Evolutionary conservation across 352 stramenopile species (phyloP).

Genomic region (Phytophthora podocarpi): DNA sequence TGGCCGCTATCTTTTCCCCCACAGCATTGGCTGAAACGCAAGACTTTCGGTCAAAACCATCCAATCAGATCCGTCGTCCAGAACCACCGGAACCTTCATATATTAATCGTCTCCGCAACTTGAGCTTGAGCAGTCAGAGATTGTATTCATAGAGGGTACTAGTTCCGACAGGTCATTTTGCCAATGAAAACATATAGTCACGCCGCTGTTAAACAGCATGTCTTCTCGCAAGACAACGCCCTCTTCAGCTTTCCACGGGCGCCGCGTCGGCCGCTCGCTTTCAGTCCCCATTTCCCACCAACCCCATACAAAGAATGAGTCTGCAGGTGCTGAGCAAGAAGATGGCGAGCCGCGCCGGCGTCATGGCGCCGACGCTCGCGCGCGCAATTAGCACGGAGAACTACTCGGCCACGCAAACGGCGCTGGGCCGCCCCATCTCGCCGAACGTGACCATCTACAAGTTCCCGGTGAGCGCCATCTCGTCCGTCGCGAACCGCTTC

Average conservation of each 20-base stretch:
- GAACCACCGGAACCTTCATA: slow-evolving; percentile 19
- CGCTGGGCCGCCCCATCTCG: slow-evolving; percentile 91
- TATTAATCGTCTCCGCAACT: slow-evolving; percentile 5
- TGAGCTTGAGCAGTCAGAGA: neutral
- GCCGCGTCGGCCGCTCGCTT: neutral
- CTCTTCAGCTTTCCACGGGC: slow-evolving; percentile 1
- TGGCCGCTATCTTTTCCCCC: neutral
- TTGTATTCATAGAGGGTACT: neutral
- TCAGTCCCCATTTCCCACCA: slow-evolving; percentile 27
- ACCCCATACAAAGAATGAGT: slow-evolving; percentile 28
- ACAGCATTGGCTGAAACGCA: slow-evolving; percentile 31
- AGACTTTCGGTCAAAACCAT: neutral
- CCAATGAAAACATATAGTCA: neutral
- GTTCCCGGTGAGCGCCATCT: slow-evolving; percentile 93
- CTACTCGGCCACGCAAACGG: slow-evolving; percentile 89
- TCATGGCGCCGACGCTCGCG: slow-evolving; percentile 29
- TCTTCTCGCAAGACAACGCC: slow-evolving; percentile 17
- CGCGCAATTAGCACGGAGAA: slow-evolving; percentile 39
- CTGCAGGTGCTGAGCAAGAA: slow-evolving; percentile 44
- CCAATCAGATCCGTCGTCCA: neutral
- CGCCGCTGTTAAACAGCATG: slow-evolving; percentile 1
- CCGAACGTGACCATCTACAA: slow-evolving; percentile 97
- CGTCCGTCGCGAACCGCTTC: slow-evolving; percentile 95
- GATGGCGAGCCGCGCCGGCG: slow-evolving; percentile 17
- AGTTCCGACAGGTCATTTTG: neutral